Percentiles rank a stretch among this genome's conserved stretches.
Evolutionary conservation across 2,329 filamentous ascomycete species (phyloP).

Genomic region (Fulvia fulva): DNA sequence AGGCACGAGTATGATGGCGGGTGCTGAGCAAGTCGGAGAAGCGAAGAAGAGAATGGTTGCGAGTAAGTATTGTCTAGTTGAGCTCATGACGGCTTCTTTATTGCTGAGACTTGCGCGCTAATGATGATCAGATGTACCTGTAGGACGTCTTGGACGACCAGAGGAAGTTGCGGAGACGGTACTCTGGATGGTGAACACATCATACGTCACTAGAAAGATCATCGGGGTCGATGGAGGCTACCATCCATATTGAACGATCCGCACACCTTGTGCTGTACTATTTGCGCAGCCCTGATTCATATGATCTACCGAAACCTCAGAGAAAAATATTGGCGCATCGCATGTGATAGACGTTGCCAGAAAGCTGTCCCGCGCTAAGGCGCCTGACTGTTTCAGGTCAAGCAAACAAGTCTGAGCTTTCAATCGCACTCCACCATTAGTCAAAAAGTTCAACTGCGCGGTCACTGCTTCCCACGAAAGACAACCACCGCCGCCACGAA

Average conservation of each 20-base stretch:
- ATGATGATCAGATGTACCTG: conserved; percentile 36
- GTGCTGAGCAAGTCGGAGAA: conserved; percentile 31
- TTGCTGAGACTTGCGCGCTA: no score
- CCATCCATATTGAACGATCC: conserved; percentile 31
- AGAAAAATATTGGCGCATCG: no score
- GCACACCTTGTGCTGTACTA: no score
- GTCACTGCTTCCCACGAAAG: no score
- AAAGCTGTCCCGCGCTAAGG: no score
- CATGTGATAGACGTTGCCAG: no score
- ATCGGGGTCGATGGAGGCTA: conserved; percentile 41
- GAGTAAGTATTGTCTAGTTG: conserved; percentile 26
- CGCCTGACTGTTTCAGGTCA: no score
- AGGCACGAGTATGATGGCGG: conserved; percentile 41
- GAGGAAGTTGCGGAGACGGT: conserved; percentile 48
- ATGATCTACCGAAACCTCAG: no score
- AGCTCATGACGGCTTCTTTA: neutral
- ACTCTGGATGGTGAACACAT: conserved; percentile 45
- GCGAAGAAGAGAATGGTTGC: conserved; percentile 28
- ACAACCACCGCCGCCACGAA: neutral
- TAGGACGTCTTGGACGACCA: conserved; percentile 43
- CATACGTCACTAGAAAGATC: conserved; percentile 47
- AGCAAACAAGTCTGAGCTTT: no score
- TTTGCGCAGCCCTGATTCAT: no score
- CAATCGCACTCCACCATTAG: no score
- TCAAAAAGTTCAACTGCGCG: no score